Evolutionary conservation across 441 rosid species (phyloP).

Genomic region (Adansonia madagascariensis): DNA sequence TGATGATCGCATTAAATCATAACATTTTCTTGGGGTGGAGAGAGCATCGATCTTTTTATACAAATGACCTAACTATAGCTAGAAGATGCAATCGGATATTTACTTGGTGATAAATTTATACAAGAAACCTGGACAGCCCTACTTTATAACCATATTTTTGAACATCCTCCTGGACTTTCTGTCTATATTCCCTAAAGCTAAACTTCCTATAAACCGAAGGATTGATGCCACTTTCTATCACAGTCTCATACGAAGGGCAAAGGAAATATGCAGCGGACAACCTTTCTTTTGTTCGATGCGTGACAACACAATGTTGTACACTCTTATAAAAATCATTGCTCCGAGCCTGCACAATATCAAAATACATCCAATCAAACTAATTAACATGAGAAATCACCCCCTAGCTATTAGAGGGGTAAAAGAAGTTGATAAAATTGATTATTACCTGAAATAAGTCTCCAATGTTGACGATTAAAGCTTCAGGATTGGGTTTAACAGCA

Average conservation of each 20-base stretch:
- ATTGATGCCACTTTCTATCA: constrained; percentile 55
- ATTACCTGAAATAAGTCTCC: constrained; percentile 91
- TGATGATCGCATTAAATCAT: background rate
- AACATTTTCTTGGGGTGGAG: background rate
- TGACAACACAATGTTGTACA: constrained; percentile 75
- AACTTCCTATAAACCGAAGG: constrained; percentile 62
- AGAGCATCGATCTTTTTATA: background rate
- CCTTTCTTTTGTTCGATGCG: constrained; percentile 68
- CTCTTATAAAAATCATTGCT: constrained; percentile 84
- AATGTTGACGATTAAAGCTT: constrained; percentile 76
- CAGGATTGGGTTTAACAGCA: constrained; percentile 80
- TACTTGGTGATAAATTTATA: constrained; percentile 18
- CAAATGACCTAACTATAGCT: background rate
- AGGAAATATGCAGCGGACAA: constrained; percentile 87
- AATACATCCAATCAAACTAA: background rate
- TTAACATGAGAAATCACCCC: background rate
- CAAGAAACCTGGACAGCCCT: constrained; percentile 76
- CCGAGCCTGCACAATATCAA: constrained; percentile 64
- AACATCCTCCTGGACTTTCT: constrained; percentile 88
- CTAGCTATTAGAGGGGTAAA: background rate
- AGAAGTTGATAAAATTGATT: background rate
- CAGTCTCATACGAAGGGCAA: constrained; percentile 76
- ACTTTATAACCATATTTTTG: constrained; percentile 68
- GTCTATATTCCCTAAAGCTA: constrained; percentile 72
- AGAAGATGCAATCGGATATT: background rate